phyloP scores from a whole-genome alignment of 371 early-diverging fungal genomes.

The Chytridiales sp. region DNA sequence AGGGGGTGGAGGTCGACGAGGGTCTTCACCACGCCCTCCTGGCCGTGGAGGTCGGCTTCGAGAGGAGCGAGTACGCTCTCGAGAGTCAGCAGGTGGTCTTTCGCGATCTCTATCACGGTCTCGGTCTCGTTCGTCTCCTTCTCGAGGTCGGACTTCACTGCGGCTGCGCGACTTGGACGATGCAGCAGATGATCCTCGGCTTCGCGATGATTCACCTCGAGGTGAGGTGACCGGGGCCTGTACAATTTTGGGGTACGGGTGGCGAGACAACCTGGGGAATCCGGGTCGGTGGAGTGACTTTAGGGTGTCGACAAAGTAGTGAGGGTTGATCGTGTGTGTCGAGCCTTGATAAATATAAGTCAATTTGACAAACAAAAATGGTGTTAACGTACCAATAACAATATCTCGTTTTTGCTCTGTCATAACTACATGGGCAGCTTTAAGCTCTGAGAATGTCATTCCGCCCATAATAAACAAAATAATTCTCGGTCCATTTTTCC shows the following conservation, averaged over 20 bases:
- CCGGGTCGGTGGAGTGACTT: conserved; percentile 37
- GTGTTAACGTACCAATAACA: conserved; percentile 40
- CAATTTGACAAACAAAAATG: neutral
- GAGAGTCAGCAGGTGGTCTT: too few relatives aligned
- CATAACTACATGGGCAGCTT: conserved; percentile 79
- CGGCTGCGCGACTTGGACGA: too few relatives aligned
- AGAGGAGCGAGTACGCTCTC: too few relatives aligned
- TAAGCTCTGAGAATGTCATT: conserved; percentile 86
- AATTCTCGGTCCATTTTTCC: conserved; percentile 52
- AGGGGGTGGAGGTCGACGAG: too few relatives aligned
- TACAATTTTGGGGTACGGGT: conserved; percentile 13
- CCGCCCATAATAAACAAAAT: conserved; percentile 91
- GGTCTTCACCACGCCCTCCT: too few relatives aligned
- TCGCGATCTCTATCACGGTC: too few relatives aligned
- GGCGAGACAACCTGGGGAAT: neutral
- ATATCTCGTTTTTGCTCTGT: conserved; percentile 71
- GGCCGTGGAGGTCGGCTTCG: too few relatives aligned
- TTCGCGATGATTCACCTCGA: too few relatives aligned
- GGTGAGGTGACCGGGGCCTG: too few relatives aligned
- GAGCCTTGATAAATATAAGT: conserved; percentile 52
- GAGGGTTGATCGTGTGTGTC: conserved; percentile 77
- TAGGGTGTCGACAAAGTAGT: conserved; percentile 62
- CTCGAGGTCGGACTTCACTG: too few relatives aligned
- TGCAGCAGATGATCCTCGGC: too few relatives aligned
- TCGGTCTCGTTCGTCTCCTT: too few relatives aligned